Evolutionary conservation across 805 yeast species (phyloP).

Genomic region (Saturnispora mendoncae): DNA sequence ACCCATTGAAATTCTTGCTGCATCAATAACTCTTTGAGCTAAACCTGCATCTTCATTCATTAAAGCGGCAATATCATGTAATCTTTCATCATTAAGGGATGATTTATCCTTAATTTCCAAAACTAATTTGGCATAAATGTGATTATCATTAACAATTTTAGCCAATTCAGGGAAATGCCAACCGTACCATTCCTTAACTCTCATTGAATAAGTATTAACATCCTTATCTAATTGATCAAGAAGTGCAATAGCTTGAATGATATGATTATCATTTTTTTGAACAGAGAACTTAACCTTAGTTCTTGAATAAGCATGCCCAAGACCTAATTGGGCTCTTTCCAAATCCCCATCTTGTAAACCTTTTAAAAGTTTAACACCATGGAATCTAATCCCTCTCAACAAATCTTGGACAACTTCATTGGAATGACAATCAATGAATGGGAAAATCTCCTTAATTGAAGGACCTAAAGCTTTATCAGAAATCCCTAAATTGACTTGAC

Average conservation of each 20-base stretch:
- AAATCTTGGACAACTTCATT: slow-evolving; percentile 92
- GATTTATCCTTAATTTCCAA: slow-evolving; percentile 81
- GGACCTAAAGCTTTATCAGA: slow-evolving; percentile 95
- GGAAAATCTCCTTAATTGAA: slow-evolving; percentile 85
- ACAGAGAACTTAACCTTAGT: slow-evolving; percentile 98
- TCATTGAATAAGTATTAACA: slow-evolving; percentile 96
- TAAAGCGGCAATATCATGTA: slow-evolving; percentile 87
- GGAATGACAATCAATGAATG: slow-evolving; percentile 81
- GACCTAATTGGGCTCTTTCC: slow-evolving; percentile 97
- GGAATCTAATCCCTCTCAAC: slow-evolving; percentile 88
- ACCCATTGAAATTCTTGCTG: slow-evolving; percentile 97
- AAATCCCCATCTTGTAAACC: slow-evolving; percentile 90
- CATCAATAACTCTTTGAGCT: slow-evolving; percentile 86
- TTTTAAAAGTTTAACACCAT: slow-evolving; percentile 80
- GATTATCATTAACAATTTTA: slow-evolving; percentile 83
- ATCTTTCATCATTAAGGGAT: slow-evolving; percentile 64
- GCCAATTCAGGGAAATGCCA: slow-evolving; percentile 99
- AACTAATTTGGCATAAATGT: slow-evolving; percentile 74
- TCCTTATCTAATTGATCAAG: slow-evolving; percentile 96
- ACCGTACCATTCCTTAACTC: slow-evolving; percentile 99
- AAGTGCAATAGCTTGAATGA: slow-evolving; percentile 96
- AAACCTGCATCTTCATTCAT: slow-evolving; percentile 86
- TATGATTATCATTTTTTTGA: slow-evolving; percentile 97
- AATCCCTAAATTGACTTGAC: slow-evolving; percentile 70
- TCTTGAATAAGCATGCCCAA: slow-evolving; percentile 98